Evolutionary conservation across 208 protist genomes (phyloP), one percentile per base, ranked within the genome.

Genomic region (Leishmania tropica): DNA sequence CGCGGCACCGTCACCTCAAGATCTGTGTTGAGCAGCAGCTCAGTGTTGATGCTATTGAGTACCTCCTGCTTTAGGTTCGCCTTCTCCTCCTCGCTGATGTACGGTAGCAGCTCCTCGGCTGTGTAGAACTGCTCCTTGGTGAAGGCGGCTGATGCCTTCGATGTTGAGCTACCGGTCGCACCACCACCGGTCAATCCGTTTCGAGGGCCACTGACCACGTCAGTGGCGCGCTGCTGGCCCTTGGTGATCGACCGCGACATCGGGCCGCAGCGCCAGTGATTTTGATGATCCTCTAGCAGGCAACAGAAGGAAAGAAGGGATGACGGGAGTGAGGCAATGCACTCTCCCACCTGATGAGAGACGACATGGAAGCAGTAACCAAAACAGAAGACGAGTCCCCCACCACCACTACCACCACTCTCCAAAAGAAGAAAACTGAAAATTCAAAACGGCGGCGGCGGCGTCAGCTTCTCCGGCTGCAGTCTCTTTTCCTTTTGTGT

Each of bases 1-100:
- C 89, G 92, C 19, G 95, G 92, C 42, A 97, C 91, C 35, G 89
- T 85, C 68, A 95, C 91, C 73, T 94, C 92, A 28, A 97, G 80
- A 53, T 95, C 89, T 47, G 95, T 92, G 8, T 87, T 79, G 53
- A 89, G 90, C 70, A 90, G 84, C 8, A 97, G 86, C 76, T 97
- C 95, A 35, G 94, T 92, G 72, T 95, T 96, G 37, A 97, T 85
- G 24, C 92, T 86, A 13, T 78, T 87, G 35, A 94, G 75, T 17
- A 95, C 93, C 76, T 98, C 93, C 75, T 94, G 83, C 48, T 80
- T 74, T 11, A 98, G 80, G n/a, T 48, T 78, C 10, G 47, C 51
- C 64, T 88, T 91, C 68, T 96, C 93, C 53, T 85, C 83, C n/a
- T 92, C 90, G 2, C 75, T 90, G 35, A 97, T 84, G 65, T 92